Base-by-base conservation (phyloP, 1,284 basidiomycete genomes). In the Moesziomyces globuligerus region DNA sequence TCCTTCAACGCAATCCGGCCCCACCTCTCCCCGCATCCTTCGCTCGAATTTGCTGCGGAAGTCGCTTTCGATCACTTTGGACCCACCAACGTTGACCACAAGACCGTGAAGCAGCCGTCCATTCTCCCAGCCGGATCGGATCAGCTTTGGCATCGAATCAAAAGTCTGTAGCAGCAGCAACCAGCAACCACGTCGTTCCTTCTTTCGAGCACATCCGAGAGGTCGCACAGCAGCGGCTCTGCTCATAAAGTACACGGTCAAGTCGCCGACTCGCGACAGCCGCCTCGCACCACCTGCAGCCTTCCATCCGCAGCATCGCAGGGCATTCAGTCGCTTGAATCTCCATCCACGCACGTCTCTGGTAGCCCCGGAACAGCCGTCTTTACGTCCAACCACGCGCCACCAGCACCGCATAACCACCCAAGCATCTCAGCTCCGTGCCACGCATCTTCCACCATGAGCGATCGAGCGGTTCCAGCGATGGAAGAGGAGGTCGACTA, bases 401-500 rank as follows among this genome's bases (percentile, higher is more conserved):
- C 20, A 10, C 46, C 40, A 18, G 9, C 29, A 39, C 9, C 39
- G 25, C 5, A 11, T 10, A 23, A 24, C 7, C 44, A 24, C 55
- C 28, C 46, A 50, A 25, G 34, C 18, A 17, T 17, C 15, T 29
- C 43, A 29, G 13, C 26, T 42, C 38, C 41, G 38, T 28, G 45
- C 26, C 52, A 23, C 24, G 39, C 26, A 25, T 23, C 13, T 13
- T 37, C 15, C 40, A 53, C 17, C 40, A 71, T 71, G 68, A 66
- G 62, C 50, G 69, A 68, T 43, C 54, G 62, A 41, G 54, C 69
- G 18, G 64, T 57, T 36, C 56, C 64, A 53, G 69, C 69, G 34
- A 29, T 67, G 23, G 69, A 72, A 23, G 76, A 78, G 48, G 80
- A 82, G 60, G 53, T 79, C 41, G 80, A 82, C 50, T 82, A 82